Conservation (phyloP, 202 grass and related monocot species). For the Zizania palustris region DNA sequence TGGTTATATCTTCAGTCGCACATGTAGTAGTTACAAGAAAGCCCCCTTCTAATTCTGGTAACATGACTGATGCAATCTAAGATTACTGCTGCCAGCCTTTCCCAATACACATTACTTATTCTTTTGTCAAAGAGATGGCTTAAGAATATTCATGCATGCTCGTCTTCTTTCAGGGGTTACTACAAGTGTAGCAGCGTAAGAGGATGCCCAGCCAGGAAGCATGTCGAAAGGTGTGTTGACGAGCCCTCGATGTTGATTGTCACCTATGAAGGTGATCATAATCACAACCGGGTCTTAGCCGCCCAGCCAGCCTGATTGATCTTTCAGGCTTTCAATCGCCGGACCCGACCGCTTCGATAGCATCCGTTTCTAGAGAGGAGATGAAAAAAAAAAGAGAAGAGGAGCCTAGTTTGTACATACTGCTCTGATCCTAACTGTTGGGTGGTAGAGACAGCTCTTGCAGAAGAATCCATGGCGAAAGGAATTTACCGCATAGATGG, state of each 20-base stretch:
- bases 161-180: constrained; percentile 64
- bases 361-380: constrained; percentile 27
- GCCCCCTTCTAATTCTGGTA: constrained; percentile 33
- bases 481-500: constrained; percentile 31
- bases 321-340: constrained; percentile 25
- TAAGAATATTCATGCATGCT: not conserved
- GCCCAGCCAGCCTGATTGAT: constrained; percentile 53
- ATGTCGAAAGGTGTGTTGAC: constrained; percentile 82
- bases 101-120: constrained; percentile 1
- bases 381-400: not conserved
- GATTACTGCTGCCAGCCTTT: constrained; percentile 3
- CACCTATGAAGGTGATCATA: constrained; percentile 91
- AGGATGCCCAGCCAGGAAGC: constrained; percentile 87
- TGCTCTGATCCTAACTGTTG: constrained; percentile 52
- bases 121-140: constrained; percentile 29
- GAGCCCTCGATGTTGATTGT: constrained; percentile 90
- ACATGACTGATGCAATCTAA: constrained; percentile 26
- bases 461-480: constrained; percentile 46
- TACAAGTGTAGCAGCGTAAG: constrained; percentile 93
- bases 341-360: constrained; percentile 25
- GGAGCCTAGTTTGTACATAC: constrained; percentile 54
- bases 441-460: constrained; percentile 34
- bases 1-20: not conserved
- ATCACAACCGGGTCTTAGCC: constrained; percentile 51
- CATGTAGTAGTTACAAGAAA: not conserved